Base-by-base conservation (phyloP, 192 early-diverging fungal species). In the Mortierella claussenii region DNA sequence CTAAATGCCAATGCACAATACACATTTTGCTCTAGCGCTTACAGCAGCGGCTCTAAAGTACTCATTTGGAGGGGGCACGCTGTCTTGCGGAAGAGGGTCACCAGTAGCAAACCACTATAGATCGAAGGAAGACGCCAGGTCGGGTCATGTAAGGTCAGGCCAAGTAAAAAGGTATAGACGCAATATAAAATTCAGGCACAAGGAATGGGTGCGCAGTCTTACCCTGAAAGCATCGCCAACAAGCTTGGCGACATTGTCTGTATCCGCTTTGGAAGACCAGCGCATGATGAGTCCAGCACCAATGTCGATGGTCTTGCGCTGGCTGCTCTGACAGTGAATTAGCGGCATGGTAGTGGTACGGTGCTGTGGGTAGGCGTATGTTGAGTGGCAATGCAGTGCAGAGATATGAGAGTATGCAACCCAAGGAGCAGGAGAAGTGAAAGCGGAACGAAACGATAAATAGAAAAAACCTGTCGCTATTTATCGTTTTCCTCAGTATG, bases 251-350 rank as follows among this genome's bases (percentile, higher is more conserved):
- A 73, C 36, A 26, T 73, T 64, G 15, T 63, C 60, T 6, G 55
- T 57, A 15, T 73, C 69, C 8, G 69, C 69, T 11, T 55, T 49
- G n/a, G 60, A 62, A 26, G 69, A 73, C 69, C 69, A 73, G 26
- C 69, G 69, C 69, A 73, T 58, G 55, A 64, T 51, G 36, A 63
- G 60, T 0, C 69, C 69, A 18, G 56, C 40, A 2, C 55, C 69
- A 28, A 73, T 45, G 27, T 58, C 47, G 48, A 64, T 62, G 42
- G 36, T 61, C 67, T 60, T 59, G 57, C 58, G 52, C 30, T 55
- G 33, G 18, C 20, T 55, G 11, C 32, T 55, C 52, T 55, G 52
- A 20, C n/a, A 36, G 15, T 55, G 52, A 18, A 55, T 11, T n/a
- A n/a, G n/a, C n/a, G n/a, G n/a, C n/a, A n/a, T n/a, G n/a, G n/a